These are phyloP conservation scores for Lodderomyces elongisporus DNA, from an alignment of 1,139 yeast genomes.

Conservation along the genomic window DNA sequence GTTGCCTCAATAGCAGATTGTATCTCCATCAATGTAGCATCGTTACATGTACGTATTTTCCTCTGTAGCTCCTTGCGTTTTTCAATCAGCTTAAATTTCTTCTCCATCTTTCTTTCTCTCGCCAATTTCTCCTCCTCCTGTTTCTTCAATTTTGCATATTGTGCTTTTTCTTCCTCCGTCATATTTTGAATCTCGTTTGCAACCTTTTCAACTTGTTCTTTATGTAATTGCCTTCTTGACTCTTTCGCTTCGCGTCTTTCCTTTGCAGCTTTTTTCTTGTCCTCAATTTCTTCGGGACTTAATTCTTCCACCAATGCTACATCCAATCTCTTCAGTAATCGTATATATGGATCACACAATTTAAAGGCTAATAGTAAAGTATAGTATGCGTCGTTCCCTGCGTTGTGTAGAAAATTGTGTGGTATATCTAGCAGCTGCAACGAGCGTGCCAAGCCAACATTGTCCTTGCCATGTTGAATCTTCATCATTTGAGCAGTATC, in stretches of 20 bases:
- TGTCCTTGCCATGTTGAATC: constrained; percentile 24
- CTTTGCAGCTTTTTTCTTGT: not conserved
- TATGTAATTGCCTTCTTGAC: not conserved
- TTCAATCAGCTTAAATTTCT: not conserved
- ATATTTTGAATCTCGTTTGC: not conserved
- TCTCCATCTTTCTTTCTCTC: not conserved
- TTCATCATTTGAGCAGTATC: constrained; percentile 53
- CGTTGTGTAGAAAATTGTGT: constrained; percentile 65
- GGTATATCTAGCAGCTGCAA: constrained; percentile 53
- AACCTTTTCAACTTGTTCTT: not conserved
- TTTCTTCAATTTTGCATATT: not conserved
- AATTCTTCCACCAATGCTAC: constrained; percentile 3
- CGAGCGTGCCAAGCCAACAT: constrained; percentile 47
- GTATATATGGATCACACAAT: constrained; percentile 48
- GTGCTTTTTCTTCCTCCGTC: not conserved
- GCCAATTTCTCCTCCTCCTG: not conserved
- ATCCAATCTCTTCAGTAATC: constrained; percentile 29
- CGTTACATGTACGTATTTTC: not conserved
- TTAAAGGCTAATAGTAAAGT: constrained; percentile 53
- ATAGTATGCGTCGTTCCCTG: constrained; percentile 78
- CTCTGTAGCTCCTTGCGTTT: not conserved
- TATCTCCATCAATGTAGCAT: constrained; percentile 3
- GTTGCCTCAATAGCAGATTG: constrained; percentile 2
- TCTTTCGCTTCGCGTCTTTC: not conserved
- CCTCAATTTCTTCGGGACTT: constrained; percentile 8